Percentiles rank a stretch among this genome's conserved stretches.
Evolutionary conservation across 1,139 yeast genomes (phyloP).

Genomic region (Hemisphaericaspora xylofermentans): DNA sequence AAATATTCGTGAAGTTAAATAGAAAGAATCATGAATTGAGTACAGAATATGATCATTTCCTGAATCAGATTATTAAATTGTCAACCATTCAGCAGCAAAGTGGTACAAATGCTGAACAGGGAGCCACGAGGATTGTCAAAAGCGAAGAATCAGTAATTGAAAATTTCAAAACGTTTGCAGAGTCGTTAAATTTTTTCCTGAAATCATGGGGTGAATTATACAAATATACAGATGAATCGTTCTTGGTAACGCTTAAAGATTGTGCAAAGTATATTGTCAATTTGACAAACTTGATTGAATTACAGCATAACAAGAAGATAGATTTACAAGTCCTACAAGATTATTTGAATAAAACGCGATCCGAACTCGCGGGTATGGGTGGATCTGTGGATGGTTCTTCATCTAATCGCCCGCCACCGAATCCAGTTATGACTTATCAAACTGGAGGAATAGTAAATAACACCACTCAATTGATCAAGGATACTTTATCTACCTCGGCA

Average conservation of each 20-base stretch:
- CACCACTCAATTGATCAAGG: constrained; percentile 47
- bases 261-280: constrained; percentile 82
- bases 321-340: constrained; percentile 86
- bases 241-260: constrained; percentile 79
- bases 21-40: constrained; percentile 73
- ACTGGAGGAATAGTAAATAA: constrained; percentile 39
- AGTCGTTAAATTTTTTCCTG: constrained; percentile 51
- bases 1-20: constrained; percentile 69
- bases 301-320: constrained; percentile 87
- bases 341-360: constrained; percentile 66
- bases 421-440: constrained; percentile 23
- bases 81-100: constrained; percentile 43
- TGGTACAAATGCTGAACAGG: constrained; percentile 5
- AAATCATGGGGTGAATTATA: constrained; percentile 43
- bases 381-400: constrained; percentile 41
- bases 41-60: constrained; percentile 70
- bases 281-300: constrained; percentile 70
- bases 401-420: constrained; percentile 33
- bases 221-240: constrained; percentile 74
- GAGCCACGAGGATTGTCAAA: constrained; percentile 8
- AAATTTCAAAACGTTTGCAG: constrained; percentile 42
- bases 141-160: constrained; percentile 19
- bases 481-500: constrained; percentile 47
- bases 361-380: constrained; percentile 61
- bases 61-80: constrained; percentile 66